These are phyloP conservation scores for Gomphus sp. DNA, from an alignment of 1,284 basidiomycete genomes.

Conservation along the genomic window DNA sequence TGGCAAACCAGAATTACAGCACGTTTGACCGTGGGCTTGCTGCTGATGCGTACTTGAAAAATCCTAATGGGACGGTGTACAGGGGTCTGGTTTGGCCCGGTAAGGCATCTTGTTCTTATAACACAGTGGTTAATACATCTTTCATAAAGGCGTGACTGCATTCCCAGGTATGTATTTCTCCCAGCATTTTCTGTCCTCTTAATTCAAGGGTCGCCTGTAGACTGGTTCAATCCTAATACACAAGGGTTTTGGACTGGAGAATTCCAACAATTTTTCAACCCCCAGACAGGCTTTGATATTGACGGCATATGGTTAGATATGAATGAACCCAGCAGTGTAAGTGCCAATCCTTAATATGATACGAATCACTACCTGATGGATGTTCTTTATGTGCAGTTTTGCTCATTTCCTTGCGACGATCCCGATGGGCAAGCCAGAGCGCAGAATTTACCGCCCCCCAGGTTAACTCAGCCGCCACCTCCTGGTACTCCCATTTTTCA, in stretches of 20 bases:
- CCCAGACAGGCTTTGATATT: conserved; percentile 48
- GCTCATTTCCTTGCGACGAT: conserved; percentile 45
- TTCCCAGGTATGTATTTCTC: conserved; percentile 37
- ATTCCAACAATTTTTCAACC: conserved; percentile 50
- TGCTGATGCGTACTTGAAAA: conserved; percentile 53
- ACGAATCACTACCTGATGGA: background rate
- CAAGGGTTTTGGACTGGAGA: conserved; percentile 54
- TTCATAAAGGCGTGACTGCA: conserved; percentile 40
- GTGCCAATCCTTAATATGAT: background rate
- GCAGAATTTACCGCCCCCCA: conserved; percentile 42
- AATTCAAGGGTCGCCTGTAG: conserved; percentile 21
- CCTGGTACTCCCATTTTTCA: conserved; percentile 44
- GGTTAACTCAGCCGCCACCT: conserved; percentile 39
- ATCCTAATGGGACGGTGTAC: conserved; percentile 48
- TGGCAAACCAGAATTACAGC: conserved; percentile 39
- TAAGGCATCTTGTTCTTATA: conserved; percentile 15
- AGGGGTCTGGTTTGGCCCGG: conserved; percentile 68
- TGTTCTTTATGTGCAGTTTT: conserved; percentile 34
- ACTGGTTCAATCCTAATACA: conserved; percentile 57
- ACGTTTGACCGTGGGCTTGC: conserved; percentile 48
- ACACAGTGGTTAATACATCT: background rate
- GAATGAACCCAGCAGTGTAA: conserved; percentile 59
- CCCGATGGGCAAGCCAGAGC: conserved; percentile 45
- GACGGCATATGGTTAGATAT: conserved; percentile 69
- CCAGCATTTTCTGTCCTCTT: background rate